Conservation (phyloP, 352 stramenopile species). For the Pythium folliculosum region DNA sequence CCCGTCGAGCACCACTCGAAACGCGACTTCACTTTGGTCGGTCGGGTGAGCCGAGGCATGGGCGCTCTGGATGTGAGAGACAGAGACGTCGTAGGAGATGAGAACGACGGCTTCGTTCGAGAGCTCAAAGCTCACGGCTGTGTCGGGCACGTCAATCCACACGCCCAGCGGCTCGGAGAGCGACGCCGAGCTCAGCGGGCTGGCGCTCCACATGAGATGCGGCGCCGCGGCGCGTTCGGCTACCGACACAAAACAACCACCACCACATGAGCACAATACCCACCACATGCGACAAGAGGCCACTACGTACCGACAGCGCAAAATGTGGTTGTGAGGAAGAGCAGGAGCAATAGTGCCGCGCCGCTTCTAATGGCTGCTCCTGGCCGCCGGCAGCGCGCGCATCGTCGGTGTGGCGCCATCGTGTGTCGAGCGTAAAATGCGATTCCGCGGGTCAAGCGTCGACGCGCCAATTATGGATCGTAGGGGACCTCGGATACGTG, state of each 20-base stretch:
- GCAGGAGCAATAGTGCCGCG: neutral
- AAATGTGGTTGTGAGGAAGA: neutral
- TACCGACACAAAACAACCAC: neutral
- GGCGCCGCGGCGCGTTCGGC: slow-evolving; percentile 25
- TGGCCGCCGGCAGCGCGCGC: too few species aligned
- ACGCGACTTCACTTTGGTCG: slow-evolving; percentile 57
- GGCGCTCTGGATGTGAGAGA: slow-evolving; percentile 41
- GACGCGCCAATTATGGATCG: slow-evolving; percentile 5
- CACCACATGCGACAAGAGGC: neutral
- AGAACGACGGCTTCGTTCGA: slow-evolving; percentile 59
- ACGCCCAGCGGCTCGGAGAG: slow-evolving; percentile 29
- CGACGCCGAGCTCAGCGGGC: slow-evolving; percentile 41
- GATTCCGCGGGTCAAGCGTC: neutral
- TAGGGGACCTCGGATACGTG: neutral
- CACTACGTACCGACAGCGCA: neutral
- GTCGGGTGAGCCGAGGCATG: slow-evolving; percentile 7
- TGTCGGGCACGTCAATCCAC: slow-evolving; percentile 66
- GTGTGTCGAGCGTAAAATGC: neutral
- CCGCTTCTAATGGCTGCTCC: neutral
- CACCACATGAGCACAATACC: neutral
- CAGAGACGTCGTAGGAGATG: slow-evolving; percentile 71
- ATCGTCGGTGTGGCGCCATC: neutral
- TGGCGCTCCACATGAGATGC: slow-evolving; percentile 70
- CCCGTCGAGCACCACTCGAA: slow-evolving; percentile 57
- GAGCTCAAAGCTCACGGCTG: slow-evolving; percentile 48